Percentiles rank a stretch among this genome's conserved stretches.
Conservation (phyloP, 768 basidiomycete species). For the Collybiopsis confluens region DNA sequence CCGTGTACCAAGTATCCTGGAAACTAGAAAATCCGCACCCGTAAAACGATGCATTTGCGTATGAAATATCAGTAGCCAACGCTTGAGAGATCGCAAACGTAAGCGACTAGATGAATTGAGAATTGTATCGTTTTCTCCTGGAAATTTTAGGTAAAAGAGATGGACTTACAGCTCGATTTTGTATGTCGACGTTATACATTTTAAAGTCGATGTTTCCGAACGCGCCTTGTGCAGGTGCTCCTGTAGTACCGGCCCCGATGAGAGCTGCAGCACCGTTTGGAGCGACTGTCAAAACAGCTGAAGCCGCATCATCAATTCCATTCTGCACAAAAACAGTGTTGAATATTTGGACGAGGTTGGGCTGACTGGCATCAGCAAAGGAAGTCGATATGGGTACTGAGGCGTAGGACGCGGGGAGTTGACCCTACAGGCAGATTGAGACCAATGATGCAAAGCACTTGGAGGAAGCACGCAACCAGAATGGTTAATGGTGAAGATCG, state of each 20-base stretch:
- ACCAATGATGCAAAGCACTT: not conserved
- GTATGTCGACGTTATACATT: constrained; percentile 63
- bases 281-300: constrained; percentile 53
- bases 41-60: constrained; percentile 67
- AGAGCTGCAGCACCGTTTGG: constrained; percentile 54
- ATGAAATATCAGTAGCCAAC: constrained; percentile 56
- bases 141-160: not conserved
- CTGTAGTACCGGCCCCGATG: constrained; percentile 57
- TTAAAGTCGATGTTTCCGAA: constrained; percentile 59
- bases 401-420: constrained; percentile 34
- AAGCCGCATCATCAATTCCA: constrained; percentile 51
- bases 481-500: constrained; percentile 50
- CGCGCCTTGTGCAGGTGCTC: constrained; percentile 45
- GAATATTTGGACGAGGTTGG: constrained; percentile 52
- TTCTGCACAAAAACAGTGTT: constrained; percentile 37
- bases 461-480: constrained; percentile 32
- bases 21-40: constrained; percentile 57
- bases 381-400: constrained; percentile 27
- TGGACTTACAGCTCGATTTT: constrained; percentile 56
- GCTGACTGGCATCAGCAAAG: constrained; percentile 37
- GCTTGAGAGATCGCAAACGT: constrained; percentile 60
- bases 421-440: constrained; percentile 33
- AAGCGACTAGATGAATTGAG: constrained; percentile 27
- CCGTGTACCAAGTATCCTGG: constrained; percentile 67
- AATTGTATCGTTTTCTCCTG: not conserved